Evolutionary conservation across 1,284 basidiomycete genomes (phyloP).

Genomic region (Puccinia novopanici): DNA sequence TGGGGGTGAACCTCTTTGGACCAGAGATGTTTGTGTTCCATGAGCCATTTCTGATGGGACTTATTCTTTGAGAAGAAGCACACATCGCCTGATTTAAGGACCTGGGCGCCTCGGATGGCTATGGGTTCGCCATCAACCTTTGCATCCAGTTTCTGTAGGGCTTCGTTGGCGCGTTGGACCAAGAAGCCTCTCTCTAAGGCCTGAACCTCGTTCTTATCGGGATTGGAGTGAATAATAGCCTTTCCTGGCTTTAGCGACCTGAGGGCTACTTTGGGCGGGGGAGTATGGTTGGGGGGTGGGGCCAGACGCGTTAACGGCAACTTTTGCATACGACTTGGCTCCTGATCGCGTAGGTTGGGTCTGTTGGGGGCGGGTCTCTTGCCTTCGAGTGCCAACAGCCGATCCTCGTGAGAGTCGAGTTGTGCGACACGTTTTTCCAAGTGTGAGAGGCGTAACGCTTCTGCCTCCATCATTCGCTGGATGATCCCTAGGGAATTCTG

Average conservation of each 20-base stretch:
- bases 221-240: neutral
- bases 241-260: neutral
- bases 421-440: neutral
- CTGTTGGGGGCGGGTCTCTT: no score
- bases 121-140: neutral
- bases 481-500: neutral
- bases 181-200: neutral
- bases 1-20: constrained; percentile 5
- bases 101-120: neutral
- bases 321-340: neutral
- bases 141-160: neutral
- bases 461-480: neutral
- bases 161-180: neutral
- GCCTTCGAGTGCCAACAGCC: neutral
- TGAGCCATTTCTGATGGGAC: neutral
- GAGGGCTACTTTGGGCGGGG: neutral
- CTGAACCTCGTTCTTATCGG: neutral
- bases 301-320: neutral
- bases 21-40: neutral
- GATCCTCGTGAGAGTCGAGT: neutral
- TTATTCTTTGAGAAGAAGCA: neutral
- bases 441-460: neutral
- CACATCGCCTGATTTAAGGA: neutral
- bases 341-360: neutral
- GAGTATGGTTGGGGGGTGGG: neutral